Evolutionary conservation across 2,329 filamentous ascomycete genomes (phyloP).

Genomic region (Davidsoniella australis): DNA sequence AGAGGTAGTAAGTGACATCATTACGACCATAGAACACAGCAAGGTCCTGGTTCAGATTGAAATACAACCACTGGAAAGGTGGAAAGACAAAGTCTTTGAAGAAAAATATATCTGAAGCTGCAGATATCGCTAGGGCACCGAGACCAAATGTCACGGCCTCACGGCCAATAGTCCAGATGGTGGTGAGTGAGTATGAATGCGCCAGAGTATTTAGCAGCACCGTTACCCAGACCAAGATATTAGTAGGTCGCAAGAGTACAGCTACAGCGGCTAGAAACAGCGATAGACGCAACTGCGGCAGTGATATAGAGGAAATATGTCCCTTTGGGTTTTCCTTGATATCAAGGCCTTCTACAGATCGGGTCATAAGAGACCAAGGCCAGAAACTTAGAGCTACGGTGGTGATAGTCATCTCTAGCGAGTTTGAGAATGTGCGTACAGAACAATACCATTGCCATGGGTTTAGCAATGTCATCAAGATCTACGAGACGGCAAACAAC

Average conservation of each 20-base stretch:
- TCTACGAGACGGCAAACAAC: conserved; percentile 24
- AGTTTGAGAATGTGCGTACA: conserved; percentile 86
- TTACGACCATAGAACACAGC: conserved; percentile 88
- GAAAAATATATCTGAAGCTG: conserved; percentile 56
- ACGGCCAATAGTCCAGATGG: conserved; percentile 35
- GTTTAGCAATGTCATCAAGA: conserved; percentile 54
- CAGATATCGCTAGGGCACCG: conserved; percentile 44
- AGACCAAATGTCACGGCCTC: conserved; percentile 49
- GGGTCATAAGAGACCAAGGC: conserved; percentile 60
- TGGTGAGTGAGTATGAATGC: conserved; percentile 19
- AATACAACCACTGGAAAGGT: conserved; percentile 69
- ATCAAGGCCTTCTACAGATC: conserved; percentile 17
- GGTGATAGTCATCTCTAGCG: conserved; percentile 77
- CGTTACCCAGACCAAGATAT: conserved; percentile 66
- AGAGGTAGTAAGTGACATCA: conserved; percentile 81
- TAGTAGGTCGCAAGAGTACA: conserved; percentile 77
- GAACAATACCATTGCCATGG: conserved; percentile 97
- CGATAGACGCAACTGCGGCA: conserved; percentile 32
- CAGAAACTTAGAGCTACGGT: conserved; percentile 62
- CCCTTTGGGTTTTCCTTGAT: conserved; percentile 21
- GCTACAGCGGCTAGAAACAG: conserved; percentile 64
- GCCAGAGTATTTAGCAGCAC: conserved; percentile 35
- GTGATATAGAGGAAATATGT: conserved; percentile 12
- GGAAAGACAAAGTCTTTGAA: conserved; percentile 82
- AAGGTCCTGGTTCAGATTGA: conserved; percentile 76